These are phyloP conservation scores for Dactylonectria macrodidyma DNA, from an alignment of 2,329 filamentous ascomycete species.

Conservation along the genomic window DNA sequence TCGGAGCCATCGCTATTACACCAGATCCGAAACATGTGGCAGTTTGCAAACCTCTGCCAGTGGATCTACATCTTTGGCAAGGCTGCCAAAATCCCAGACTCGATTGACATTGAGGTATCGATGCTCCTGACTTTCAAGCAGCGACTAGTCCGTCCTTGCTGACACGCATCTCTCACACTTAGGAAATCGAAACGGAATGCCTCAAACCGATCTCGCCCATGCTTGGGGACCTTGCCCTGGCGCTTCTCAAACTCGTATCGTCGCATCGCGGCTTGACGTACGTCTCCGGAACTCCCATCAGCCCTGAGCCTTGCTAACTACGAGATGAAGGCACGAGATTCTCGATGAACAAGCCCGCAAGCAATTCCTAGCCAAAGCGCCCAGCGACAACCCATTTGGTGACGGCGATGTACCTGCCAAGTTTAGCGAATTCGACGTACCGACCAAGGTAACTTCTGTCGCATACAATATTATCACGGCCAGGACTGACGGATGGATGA, in stretches of 20 bases:
- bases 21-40: slow-evolving; percentile 90
- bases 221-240: slow-evolving; percentile 86
- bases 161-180: slow-evolving; percentile 8
- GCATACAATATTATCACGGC: background rate
- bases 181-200: slow-evolving; percentile 93
- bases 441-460: slow-evolving; percentile 76
- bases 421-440: slow-evolving; percentile 87
- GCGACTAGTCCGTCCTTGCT: background rate
- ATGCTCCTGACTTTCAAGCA: slow-evolving; percentile 16
- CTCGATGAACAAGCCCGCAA: slow-evolving; percentile 95
- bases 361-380: slow-evolving; percentile 88
- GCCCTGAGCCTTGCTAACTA: slow-evolving; percentile 25
- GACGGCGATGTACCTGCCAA: slow-evolving; percentile 78
- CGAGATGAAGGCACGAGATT: slow-evolving; percentile 76
- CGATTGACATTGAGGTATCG: slow-evolving; percentile 88
- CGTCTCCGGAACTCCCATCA: slow-evolving; percentile 53
- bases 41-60: slow-evolving; percentile 94
- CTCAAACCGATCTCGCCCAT: slow-evolving; percentile 83
- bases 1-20: slow-evolving; percentile 59
- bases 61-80: slow-evolving; percentile 94
- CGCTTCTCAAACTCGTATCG: slow-evolving; percentile 92
- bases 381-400: slow-evolving; percentile 87
- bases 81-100: slow-evolving; percentile 89
- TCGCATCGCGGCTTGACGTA: slow-evolving; percentile 94
- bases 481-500: background rate